Conservation (phyloP, 257 asterid species). For the Nicotiana tabacum region DNA sequence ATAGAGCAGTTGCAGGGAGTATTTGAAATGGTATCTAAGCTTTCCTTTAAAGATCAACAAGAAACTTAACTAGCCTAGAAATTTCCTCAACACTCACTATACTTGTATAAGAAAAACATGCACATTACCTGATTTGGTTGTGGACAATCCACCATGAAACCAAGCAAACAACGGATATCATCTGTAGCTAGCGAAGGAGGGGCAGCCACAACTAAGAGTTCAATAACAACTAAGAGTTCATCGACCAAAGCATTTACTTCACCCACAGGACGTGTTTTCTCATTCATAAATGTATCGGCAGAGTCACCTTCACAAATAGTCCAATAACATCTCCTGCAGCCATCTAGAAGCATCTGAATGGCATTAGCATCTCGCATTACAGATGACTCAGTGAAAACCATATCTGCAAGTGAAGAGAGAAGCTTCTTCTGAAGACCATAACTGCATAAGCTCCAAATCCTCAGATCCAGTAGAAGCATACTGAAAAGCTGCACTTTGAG, state of each 20-base stretch:
- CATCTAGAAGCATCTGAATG: constrained; percentile 96
- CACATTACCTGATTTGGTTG: constrained; percentile 88
- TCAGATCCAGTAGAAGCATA: constrained; percentile 81
- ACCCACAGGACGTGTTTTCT: constrained; percentile 70
- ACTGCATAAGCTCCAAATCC: constrained; percentile 96
- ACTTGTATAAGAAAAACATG: not conserved
- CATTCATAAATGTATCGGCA: constrained; percentile 50
- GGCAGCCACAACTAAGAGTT: constrained; percentile 85
- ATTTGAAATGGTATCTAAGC: not conserved
- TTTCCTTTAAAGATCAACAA: not conserved
- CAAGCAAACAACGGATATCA: constrained; percentile 86
- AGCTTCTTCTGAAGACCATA: constrained; percentile 96
- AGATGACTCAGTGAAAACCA: constrained; percentile 89
- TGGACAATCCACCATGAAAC: constrained; percentile 97
- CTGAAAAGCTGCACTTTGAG: constrained; percentile 94
- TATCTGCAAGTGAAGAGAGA: constrained; percentile 93
- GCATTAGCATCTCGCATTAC: constrained; percentile 98
- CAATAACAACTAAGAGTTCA: constrained; percentile 94
- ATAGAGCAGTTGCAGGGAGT: too few relatives aligned
- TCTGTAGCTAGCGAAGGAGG: constrained; percentile 72
- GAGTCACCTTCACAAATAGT: constrained; percentile 79
- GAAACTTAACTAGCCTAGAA: constrained; percentile 2
- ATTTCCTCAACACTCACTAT: constrained; percentile 11
- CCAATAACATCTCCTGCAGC: constrained; percentile 98
- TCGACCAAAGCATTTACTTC: constrained; percentile 97